Conservation (phyloP, 2,329 filamentous ascomycete genomes). For the Xylariaceae sp. region DNA sequence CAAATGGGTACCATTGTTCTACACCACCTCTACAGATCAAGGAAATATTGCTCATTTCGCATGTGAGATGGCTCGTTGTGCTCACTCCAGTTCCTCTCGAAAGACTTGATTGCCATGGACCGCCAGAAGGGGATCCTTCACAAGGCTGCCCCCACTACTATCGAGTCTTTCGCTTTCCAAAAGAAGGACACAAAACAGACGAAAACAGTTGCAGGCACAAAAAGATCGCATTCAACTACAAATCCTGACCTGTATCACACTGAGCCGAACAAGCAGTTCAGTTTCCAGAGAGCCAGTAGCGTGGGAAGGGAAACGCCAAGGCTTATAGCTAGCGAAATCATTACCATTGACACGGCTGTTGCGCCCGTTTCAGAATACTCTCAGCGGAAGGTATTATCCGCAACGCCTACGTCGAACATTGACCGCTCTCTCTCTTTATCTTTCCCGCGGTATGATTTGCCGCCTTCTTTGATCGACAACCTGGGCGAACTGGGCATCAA, state of each 20-base stretch:
- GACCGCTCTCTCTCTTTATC: constrained; percentile 58
- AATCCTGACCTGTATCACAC: constrained; percentile 5
- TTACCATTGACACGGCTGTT: constrained; percentile 26
- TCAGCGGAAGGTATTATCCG: constrained; percentile 48
- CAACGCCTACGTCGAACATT: constrained; percentile 49
- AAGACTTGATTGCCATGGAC: constrained; percentile 20
- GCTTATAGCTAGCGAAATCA: constrained; percentile 45
- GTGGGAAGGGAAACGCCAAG: constrained; percentile 18
- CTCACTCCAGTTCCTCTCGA: neutral
- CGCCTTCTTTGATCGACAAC: constrained; percentile 57
- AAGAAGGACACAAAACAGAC: constrained; percentile 36
- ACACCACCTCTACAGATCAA: neutral
- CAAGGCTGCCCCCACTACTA: constrained; percentile 39
- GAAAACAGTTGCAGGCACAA: constrained; percentile 43
- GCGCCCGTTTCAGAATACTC: constrained; percentile 48
- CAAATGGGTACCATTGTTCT: neutral
- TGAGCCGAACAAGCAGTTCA: constrained; percentile 24
- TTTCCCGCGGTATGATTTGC: constrained; percentile 61
- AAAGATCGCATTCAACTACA: constrained; percentile 35
- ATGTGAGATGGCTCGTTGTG: too few species aligned
- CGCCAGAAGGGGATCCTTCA: constrained; percentile 36
- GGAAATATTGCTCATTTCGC: too few species aligned
- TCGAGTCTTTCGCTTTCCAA: constrained; percentile 42
- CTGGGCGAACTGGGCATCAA: constrained; percentile 64
- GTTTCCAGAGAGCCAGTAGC: constrained; percentile 22